Evolutionary conservation across 306 rosid genomes (phyloP), one percentile per base, ranked within the genome.

Genomic region (Vigna mungo): DNA sequence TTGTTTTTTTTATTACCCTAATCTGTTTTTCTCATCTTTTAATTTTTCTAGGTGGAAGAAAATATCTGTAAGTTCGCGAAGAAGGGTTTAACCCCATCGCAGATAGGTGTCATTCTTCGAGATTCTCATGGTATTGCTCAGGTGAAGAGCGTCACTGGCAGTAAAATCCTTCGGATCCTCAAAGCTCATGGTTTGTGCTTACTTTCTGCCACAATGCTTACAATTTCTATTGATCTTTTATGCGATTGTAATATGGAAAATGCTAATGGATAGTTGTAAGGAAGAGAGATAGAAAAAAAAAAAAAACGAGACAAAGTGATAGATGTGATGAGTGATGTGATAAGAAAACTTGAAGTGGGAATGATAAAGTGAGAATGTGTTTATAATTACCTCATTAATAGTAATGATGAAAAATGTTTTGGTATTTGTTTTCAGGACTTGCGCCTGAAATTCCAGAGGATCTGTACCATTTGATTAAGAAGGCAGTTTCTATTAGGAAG

Each of bases 361-460:
- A n/a, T 17, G 23, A 54, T 10, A 54, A 18, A 54, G 11, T 20
- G n/a, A 4, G 8, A 4, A 10, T 21, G 0, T 23, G 16, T 56
- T 7, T 56, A 10, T 11, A 21, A 11, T 8, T 18, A 9, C 6
- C 5, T 11, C 32, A 6, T 3, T 9, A 9, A n/a, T 66, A 9
- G 12, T 43, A 2, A 17, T 61, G 43, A 30, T 23, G 17, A 25
- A 7, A 61, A 37, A 2, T 61, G 3, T 13, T 18, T 27, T 62
- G 15, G 49, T 16, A 11, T 21, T 52, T 76, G 61, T 4, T 68
- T 70, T 81, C 71, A 93, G 98, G 92, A 7, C 95, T 93, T 76
- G 98, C 93, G 6, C 98, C 98, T 46, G 98, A 91, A 70, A 91
- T 93, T 34, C 98, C 98, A 0, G 98, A 93, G 97, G 97, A 93